Evolutionary conservation across 805 yeast genomes (phyloP).

Genomic region (Naumovozyma baii): DNA sequence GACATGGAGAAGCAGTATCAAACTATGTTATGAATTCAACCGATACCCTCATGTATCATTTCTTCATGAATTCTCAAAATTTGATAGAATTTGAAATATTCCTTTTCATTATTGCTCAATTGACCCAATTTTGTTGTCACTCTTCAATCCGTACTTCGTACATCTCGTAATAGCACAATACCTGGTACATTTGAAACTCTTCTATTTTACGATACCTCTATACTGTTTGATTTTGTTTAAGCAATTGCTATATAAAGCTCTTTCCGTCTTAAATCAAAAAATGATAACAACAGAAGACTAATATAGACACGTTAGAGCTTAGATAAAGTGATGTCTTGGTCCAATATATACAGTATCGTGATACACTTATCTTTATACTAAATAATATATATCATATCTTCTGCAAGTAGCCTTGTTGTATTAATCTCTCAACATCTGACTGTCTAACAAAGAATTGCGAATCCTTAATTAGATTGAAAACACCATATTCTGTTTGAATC

Average conservation of each 20-base stretch:
- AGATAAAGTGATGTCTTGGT: too few species aligned
- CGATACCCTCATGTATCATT: constrained; percentile 85
- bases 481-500: constrained; percentile 94
- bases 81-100: constrained; percentile 86
- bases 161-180: too few species aligned
- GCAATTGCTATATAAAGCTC: too few species aligned
- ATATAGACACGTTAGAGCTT: too few species aligned
- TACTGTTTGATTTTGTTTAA: too few species aligned
- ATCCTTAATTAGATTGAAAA: constrained; percentile 82
- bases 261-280: too few species aligned
- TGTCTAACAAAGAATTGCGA: constrained; percentile 91
- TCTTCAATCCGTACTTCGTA: constrained; percentile 13
- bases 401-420: constrained; percentile 88
- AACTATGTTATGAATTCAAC: constrained; percentile 96
- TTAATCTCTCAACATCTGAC: constrained; percentile 85
- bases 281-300: too few species aligned
- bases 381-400: constrained; percentile 36
- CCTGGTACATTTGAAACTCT: too few species aligned
- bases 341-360: too few species aligned
- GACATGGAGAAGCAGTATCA: constrained; percentile 70
- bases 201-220: too few species aligned
- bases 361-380: too few species aligned
- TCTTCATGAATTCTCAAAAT: constrained; percentile 96
- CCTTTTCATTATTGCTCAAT: constrained; percentile 69
- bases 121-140: constrained; percentile 52